Evolutionary conservation across 1,284 basidiomycete genomes (phyloP).

Genomic region (Cerioporus squamosus): DNA sequence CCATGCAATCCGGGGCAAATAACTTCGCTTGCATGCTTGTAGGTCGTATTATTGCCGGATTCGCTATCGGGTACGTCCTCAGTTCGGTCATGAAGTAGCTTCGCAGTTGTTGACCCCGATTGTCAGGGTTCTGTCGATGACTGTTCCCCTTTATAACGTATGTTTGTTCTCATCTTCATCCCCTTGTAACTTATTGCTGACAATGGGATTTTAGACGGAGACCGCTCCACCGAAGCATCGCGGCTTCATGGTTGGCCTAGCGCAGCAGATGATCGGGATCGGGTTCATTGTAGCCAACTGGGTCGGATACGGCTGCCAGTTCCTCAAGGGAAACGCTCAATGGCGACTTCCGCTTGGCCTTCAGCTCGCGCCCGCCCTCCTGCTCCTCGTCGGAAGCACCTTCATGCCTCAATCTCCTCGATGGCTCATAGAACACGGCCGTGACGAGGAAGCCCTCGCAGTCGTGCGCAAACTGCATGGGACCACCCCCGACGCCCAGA

Average conservation of each 20-base stretch:
- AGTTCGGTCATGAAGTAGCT: not conserved
- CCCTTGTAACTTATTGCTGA: not conserved
- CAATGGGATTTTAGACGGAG: constrained; percentile 50
- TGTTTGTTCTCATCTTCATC: constrained; percentile 17
- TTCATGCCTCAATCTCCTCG: constrained; percentile 67
- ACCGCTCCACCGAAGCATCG: constrained; percentile 66
- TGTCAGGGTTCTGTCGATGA: constrained; percentile 59
- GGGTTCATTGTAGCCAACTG: constrained; percentile 70
- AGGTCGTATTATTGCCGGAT: constrained; percentile 63
- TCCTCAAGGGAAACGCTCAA: constrained; percentile 49
- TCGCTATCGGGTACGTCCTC: constrained; percentile 57
- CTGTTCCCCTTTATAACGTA: constrained; percentile 61
- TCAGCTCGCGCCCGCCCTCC: constrained; percentile 52
- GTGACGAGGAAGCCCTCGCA: constrained; percentile 56
- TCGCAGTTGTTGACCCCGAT: not conserved
- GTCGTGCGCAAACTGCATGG: constrained; percentile 57
- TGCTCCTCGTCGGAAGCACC: constrained; percentile 57
- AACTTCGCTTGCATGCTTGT: constrained; percentile 64
- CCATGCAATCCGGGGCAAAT: constrained; percentile 64
- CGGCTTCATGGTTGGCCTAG: constrained; percentile 69
- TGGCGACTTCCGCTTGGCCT: constrained; percentile 60
- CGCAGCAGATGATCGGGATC: constrained; percentile 65
- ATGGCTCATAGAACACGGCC: constrained; percentile 61
- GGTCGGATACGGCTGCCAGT: constrained; percentile 66
- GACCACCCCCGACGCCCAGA: constrained; percentile 35